Evolutionary conservation across 306 rosid species (phyloP).

Genomic region (Ceratonia siliqua): DNA sequence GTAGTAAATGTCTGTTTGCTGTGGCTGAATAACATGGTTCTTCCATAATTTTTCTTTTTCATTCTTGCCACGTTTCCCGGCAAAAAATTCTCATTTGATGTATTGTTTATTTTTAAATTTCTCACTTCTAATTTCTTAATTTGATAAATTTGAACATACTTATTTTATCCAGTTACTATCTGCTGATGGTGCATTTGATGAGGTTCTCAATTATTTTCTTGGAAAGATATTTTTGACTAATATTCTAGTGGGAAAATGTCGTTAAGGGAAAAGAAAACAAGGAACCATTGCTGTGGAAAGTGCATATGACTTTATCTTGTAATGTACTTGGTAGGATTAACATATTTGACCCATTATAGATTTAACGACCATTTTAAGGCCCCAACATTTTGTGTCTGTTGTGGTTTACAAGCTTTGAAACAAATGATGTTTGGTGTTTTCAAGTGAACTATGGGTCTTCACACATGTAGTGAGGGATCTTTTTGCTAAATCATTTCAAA

Average conservation of each 20-base stretch:
- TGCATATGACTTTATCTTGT: no score
- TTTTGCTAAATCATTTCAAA: background rate
- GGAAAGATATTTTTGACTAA: background rate
- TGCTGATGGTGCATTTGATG: background rate
- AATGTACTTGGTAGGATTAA: no score
- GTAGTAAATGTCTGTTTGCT: background rate
- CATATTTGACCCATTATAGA: no score
- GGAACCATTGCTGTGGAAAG: no score
- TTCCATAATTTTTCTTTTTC: background rate
- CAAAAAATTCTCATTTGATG: background rate
- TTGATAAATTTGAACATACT: background rate
- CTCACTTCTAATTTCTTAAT: slow-evolving; percentile 5
- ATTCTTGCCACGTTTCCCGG: background rate
- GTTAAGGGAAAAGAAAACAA: background rate
- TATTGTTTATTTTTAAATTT: background rate
- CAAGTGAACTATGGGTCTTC: no score
- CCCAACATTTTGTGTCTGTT: background rate
- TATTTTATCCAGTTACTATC: background rate
- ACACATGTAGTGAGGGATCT: no score
- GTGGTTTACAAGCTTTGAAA: background rate
- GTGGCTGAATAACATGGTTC: background rate
- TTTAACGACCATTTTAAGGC: no score
- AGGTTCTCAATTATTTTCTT: background rate
- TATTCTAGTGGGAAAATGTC: background rate
- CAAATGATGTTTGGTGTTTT: no score